Percentiles rank a stretch among this genome's conserved stretches.
phyloP scores from a whole-genome alignment of 208 protist species.

The Phytomonas francai region DNA sequence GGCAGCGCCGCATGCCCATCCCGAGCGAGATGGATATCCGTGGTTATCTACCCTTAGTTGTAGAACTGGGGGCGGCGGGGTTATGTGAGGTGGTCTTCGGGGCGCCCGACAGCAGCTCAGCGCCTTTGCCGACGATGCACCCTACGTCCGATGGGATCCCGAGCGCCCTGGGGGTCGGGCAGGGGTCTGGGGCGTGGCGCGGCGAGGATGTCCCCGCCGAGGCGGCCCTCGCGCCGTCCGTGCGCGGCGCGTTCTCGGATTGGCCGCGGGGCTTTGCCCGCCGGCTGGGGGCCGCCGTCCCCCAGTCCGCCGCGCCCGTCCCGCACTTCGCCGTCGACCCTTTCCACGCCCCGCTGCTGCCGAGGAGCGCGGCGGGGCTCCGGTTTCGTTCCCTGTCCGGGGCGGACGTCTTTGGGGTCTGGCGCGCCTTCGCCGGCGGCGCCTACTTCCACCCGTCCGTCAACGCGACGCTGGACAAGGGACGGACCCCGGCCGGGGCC shows the following conservation, averaged over 20 bases:
- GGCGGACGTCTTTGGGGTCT: constrained; percentile 56
- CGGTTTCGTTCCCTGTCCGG: constrained; percentile 33
- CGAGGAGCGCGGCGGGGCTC: constrained; percentile 48
- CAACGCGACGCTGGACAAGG: constrained; percentile 64
- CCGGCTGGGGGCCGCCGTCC: constrained; percentile 41
- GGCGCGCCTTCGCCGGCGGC: constrained; percentile 77
- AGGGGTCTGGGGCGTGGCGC: neutral
- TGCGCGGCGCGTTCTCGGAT: constrained; percentile 43
- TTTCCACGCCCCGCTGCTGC: constrained; percentile 69
- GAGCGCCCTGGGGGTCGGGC: neutral
- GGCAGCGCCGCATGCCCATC: constrained; percentile 68
- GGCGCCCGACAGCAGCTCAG: constrained; percentile 2
- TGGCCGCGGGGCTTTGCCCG: constrained; percentile 68
- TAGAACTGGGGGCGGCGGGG: constrained; percentile 51
- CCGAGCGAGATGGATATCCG: constrained; percentile 58
- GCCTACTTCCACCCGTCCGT: constrained; percentile 60
- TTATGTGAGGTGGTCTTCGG: constrained; percentile 78
- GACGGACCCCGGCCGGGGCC: constrained; percentile 48
- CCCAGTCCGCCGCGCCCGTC: constrained; percentile 34
- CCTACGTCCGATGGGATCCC: neutral
- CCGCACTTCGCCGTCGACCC: constrained; percentile 65
- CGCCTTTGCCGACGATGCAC: neutral
- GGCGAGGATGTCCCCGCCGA: constrained; percentile 15
- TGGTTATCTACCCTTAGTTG: constrained; percentile 76
- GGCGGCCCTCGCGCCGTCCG: constrained; percentile 27